These are phyloP conservation scores for Cokeromyces recurvatus DNA, from an alignment of 371 early-diverging fungal genomes.

Conservation along the genomic window DNA sequence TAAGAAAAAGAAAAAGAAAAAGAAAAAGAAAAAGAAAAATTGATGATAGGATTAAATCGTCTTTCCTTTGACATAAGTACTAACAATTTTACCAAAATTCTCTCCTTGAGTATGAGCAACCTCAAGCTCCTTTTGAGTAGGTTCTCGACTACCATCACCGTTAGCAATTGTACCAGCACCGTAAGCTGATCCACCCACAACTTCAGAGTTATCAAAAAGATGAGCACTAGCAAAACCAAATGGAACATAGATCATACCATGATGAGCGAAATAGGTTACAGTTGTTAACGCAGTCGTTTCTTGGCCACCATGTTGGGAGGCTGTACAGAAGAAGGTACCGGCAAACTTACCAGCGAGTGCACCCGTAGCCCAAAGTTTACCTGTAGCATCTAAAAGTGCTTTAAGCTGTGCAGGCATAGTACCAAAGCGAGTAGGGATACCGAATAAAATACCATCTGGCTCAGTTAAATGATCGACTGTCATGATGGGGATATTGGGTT, in stretches of 20 bases:
- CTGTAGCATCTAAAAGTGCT: constrained; percentile 65
- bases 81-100: constrained; percentile 50
- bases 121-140: constrained; percentile 56
- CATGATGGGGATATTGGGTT: constrained; percentile 60
- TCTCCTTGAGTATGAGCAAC: constrained; percentile 65
- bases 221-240: constrained; percentile 54
- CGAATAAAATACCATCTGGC: constrained; percentile 79
- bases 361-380: constrained; percentile 65
- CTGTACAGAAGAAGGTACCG: constrained; percentile 73
- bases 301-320: constrained; percentile 72
- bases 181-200: constrained; percentile 69
- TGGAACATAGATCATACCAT: constrained; percentile 79
- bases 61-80: no score
- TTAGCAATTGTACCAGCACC: constrained; percentile 46
- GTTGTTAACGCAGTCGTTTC: constrained; percentile 74
- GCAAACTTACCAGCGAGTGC: constrained; percentile 70
- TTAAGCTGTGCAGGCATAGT: constrained; percentile 74
- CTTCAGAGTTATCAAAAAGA: constrained; percentile 45
- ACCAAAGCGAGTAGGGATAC: constrained; percentile 75
- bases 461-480: constrained; percentile 54
- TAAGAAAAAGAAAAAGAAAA: no score
- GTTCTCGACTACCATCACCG: constrained; percentile 65
- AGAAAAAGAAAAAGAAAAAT: no score
- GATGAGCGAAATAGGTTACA: constrained; percentile 71
- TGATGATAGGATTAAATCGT: no score